These are phyloP conservation scores for Acanthamoeba royreba DNA, from an alignment of 208 protist genomes.

Conservation along the genomic window DNA sequence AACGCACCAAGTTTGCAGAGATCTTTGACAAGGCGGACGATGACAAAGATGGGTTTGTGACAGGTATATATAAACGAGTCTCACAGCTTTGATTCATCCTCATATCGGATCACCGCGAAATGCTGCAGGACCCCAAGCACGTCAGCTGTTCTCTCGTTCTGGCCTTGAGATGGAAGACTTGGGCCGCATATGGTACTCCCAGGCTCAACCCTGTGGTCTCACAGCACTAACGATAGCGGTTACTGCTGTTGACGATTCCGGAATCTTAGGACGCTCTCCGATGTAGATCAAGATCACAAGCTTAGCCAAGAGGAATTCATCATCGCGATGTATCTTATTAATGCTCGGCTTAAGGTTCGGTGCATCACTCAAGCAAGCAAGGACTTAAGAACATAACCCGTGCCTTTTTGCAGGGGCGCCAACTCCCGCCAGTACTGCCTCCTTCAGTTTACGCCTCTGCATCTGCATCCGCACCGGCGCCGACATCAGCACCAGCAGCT, in stretches of 20 bases:
- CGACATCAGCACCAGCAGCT: background rate
- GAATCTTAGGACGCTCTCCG: background rate
- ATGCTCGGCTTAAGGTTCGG: slow-evolving; percentile 19
- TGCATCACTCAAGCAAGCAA: too few relatives aligned
- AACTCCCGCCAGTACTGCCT: background rate
- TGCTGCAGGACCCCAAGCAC: background rate
- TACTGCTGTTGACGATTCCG: too few relatives aligned
- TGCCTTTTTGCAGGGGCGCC: background rate
- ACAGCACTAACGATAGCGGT: too few relatives aligned
- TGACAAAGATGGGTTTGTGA: slow-evolving; percentile 19
- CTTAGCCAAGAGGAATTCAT: background rate
- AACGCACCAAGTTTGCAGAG: slow-evolving; percentile 13
- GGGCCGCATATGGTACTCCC: background rate
- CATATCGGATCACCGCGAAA: too few relatives aligned
- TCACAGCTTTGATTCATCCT: too few relatives aligned
- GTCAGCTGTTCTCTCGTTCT: background rate
- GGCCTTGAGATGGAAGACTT: slow-evolving; percentile 28
- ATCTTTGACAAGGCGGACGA: slow-evolving; percentile 44
- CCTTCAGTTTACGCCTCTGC: background rate
- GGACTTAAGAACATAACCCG: too few relatives aligned
- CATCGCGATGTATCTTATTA: slow-evolving; percentile 43
- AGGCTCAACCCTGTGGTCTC: background rate
- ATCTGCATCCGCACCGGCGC: too few relatives aligned
- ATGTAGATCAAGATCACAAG: background rate
- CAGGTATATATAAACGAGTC: too few relatives aligned